Conservation (phyloP, 1,139 yeast species). For the Scheffersomyces segobiensis region DNA sequence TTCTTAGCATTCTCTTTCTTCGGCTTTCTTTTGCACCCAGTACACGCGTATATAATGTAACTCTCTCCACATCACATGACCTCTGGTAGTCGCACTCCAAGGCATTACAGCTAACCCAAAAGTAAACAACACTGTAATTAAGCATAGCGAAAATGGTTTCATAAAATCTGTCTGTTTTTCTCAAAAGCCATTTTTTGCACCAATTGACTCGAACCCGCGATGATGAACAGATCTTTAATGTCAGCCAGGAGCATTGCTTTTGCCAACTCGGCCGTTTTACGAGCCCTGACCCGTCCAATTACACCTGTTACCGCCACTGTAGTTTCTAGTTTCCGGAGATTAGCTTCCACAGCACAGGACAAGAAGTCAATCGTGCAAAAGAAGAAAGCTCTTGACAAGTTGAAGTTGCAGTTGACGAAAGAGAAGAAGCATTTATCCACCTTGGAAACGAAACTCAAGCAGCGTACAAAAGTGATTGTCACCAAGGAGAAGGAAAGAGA, state of each 20-base stretch:
- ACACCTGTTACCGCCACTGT: neutral
- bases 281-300: neutral
- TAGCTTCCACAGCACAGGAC: slow-evolving; percentile 4
- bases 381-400: slow-evolving; percentile 12
- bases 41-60: neutral
- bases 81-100: neutral
- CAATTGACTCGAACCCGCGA: neutral
- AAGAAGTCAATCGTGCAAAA: slow-evolving; percentile 9
- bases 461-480: slow-evolving; percentile 15
- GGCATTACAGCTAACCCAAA: neutral
- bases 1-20: neutral
- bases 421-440: slow-evolving; percentile 23
- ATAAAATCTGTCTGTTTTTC: neutral
- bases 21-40: neutral
- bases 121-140: neutral
- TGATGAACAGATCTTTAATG: neutral
- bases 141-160: neutral
- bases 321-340: neutral
- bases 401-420: slow-evolving; percentile 20
- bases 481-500: slow-evolving; percentile 14
- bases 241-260: neutral
- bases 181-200: neutral
- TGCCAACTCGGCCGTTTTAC: neutral
- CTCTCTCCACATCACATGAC: neutral
- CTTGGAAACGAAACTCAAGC: slow-evolving; percentile 21